Conservation (phyloP, 352 stramenopile species). For the Globisporangium apiculatum region DNA sequence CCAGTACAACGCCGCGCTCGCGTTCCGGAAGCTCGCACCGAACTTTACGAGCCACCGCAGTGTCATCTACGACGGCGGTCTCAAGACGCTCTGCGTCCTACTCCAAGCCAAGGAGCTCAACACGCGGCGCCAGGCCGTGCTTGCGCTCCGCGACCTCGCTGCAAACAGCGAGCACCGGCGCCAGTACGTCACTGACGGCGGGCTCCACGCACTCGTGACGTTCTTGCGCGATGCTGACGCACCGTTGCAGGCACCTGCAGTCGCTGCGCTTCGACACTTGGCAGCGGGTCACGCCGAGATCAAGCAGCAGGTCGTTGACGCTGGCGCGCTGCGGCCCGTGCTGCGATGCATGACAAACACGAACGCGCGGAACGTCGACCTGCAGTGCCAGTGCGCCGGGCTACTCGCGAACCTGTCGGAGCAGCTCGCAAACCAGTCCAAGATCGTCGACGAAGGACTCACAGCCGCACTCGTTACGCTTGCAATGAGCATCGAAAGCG, state of each 20-base stretch:
- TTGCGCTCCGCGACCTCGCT: constrained; percentile 87
- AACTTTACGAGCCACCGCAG: constrained; percentile 87
- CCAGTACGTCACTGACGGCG: constrained; percentile 85
- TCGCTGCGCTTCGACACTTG: constrained; percentile 90
- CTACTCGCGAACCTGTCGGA: constrained; percentile 93
- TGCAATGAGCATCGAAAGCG: constrained; percentile 55
- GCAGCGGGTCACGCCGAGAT: constrained; percentile 71
- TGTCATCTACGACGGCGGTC: constrained; percentile 81
- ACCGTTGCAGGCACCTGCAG: constrained; percentile 82
- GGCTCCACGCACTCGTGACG: constrained; percentile 78
- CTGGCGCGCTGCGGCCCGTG: constrained; percentile 74
- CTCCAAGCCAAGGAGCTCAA: constrained; percentile 88
- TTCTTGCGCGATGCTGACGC: constrained; percentile 87
- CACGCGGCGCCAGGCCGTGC: constrained; percentile 86
- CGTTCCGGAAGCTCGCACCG: constrained; percentile 91
- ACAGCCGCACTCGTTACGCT: constrained; percentile 82
- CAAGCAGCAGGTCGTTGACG: constrained; percentile 82
- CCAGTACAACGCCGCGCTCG: constrained; percentile 92
- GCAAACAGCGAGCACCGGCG: constrained; percentile 87
- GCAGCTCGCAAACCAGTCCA: constrained; percentile 84
- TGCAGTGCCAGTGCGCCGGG: constrained; percentile 91
- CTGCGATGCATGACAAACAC: constrained; percentile 81
- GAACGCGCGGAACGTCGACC: constrained; percentile 79
- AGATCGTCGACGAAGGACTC: constrained; percentile 89
- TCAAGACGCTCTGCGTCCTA: constrained; percentile 91